Evolutionary conservation across 2,329 filamentous ascomycete species (phyloP).

Genomic region (Triangularia setosa): DNA sequence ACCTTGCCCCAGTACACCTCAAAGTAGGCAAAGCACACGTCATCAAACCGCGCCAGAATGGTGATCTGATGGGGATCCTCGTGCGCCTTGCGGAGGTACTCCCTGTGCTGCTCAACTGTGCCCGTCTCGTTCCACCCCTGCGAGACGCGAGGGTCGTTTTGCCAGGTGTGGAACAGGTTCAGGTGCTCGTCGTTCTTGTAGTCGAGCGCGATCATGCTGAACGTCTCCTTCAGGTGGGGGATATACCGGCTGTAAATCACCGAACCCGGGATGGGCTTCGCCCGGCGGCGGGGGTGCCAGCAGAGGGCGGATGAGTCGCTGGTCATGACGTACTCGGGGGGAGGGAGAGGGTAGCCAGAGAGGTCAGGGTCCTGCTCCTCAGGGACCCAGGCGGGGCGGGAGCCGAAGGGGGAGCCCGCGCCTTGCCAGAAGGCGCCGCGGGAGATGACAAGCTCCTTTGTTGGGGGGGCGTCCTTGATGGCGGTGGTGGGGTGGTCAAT

Average conservation of each 20-base stretch:
- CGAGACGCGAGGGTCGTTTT: conserved; percentile 78
- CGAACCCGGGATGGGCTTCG: conserved; percentile 67
- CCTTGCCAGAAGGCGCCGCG: conserved; percentile 66
- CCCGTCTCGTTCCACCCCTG: conserved; percentile 78
- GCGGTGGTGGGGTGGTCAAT: conserved; percentile 43
- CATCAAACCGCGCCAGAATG: conserved; percentile 68
- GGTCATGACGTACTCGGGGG: conserved; percentile 46
- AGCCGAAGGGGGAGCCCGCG: conserved; percentile 62
- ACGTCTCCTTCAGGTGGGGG: conserved; percentile 69
- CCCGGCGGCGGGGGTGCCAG: conserved; percentile 66
- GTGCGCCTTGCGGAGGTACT: conserved; percentile 65
- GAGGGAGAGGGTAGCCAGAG: conserved; percentile 42
- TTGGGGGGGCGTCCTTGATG: conserved; percentile 6
- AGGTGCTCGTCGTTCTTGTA: conserved; percentile 62
- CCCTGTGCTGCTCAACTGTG: conserved; percentile 67
- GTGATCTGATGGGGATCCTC: conserved; percentile 69
- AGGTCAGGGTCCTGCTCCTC: conserved; percentile 38
- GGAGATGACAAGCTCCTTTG: conserved; percentile 39
- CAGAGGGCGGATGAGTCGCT: conserved; percentile 31
- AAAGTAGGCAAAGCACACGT: conserved; percentile 70
- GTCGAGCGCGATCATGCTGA: conserved; percentile 73
- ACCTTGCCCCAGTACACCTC: conserved; percentile 74
- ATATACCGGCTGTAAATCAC: conserved; percentile 76
- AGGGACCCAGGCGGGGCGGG: conserved; percentile 59
- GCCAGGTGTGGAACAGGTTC: conserved; percentile 71